phyloP scores from a whole-genome alignment of 73 alveolate genomes.

The Stentor roeselii region DNA sequence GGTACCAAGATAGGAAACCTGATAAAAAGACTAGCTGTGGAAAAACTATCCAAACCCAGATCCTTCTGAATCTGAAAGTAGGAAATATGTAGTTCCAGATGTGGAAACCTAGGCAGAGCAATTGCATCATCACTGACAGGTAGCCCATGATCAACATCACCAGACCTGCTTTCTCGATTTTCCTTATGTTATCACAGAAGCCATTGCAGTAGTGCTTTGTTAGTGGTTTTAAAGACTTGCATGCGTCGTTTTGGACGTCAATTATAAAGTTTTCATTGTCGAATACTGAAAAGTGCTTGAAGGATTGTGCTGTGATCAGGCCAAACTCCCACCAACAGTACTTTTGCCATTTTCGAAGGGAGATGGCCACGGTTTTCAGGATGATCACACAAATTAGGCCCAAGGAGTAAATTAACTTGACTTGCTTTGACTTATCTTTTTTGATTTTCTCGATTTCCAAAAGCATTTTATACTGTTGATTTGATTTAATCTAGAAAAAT shows the following conservation, averaged over 20 bases:
- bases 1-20: background rate
- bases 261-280: background rate
- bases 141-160: background rate
- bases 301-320: background rate
- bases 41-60: background rate
- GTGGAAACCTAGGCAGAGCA: background rate
- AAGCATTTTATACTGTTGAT: too few species aligned
- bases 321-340: constrained; percentile 8
- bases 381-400: too few species aligned
- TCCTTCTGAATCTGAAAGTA: background rate
- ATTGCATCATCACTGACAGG: background rate
- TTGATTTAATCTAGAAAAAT: too few species aligned
- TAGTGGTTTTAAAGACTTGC: background rate
- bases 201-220: background rate
- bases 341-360: background rate
- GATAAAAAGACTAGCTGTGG: background rate
- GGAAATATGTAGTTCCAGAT: background rate
- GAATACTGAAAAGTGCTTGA: background rate
- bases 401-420: too few species aligned
- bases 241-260: background rate
- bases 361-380: background rate
- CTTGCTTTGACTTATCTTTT: too few species aligned
- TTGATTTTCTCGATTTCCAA: too few species aligned
- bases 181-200: background rate
- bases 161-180: background rate